These are phyloP conservation scores for Dianthus caryophyllus DNA, from an alignment of 148 eudicot species.

Conservation along the genomic window DNA sequence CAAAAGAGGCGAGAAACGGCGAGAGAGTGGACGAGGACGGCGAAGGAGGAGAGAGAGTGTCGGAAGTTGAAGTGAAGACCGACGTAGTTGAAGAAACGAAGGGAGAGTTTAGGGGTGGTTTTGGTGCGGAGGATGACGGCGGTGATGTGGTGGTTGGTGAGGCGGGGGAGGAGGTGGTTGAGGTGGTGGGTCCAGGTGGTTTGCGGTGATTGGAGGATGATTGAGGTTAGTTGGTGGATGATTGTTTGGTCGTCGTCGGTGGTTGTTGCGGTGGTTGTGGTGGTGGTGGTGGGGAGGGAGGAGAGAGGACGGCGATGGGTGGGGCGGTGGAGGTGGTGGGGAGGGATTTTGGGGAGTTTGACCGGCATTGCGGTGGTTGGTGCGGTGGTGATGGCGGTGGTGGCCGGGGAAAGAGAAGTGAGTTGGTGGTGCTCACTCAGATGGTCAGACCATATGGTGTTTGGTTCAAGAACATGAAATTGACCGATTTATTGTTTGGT, in stretches of 20 bases:
- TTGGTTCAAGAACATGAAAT: too few species aligned
- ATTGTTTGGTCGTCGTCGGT: not conserved
- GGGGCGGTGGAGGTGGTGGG: not conserved
- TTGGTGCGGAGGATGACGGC: conserved; percentile 40
- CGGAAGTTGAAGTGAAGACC: conserved; percentile 62
- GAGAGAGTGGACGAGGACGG: conserved; percentile 55
- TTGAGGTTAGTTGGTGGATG: not conserved
- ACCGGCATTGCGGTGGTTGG: too few species aligned
- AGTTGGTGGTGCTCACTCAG: too few species aligned
- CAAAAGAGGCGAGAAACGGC: conserved; percentile 39
- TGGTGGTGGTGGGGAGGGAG: not conserved
- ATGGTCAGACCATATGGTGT: too few species aligned
- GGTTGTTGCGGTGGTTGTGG: not conserved
- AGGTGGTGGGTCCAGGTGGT: conserved; percentile 2
- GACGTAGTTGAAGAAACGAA: conserved; percentile 80
- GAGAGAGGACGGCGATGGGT: not conserved
- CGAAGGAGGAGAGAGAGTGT: conserved; percentile 64
- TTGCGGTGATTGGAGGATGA: not conserved
- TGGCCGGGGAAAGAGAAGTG: too few species aligned
- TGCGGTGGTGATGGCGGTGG: too few species aligned
- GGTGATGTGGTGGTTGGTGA: conserved; percentile 46
- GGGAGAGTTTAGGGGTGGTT: conserved; percentile 53
- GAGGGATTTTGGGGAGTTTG: too few species aligned
- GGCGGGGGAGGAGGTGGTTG: not conserved
- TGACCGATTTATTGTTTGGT: too few species aligned